Evolutionary conservation across 495 filamentous ascomycete genomes (phyloP).

Genomic region (Neurospora pannonica): DNA sequence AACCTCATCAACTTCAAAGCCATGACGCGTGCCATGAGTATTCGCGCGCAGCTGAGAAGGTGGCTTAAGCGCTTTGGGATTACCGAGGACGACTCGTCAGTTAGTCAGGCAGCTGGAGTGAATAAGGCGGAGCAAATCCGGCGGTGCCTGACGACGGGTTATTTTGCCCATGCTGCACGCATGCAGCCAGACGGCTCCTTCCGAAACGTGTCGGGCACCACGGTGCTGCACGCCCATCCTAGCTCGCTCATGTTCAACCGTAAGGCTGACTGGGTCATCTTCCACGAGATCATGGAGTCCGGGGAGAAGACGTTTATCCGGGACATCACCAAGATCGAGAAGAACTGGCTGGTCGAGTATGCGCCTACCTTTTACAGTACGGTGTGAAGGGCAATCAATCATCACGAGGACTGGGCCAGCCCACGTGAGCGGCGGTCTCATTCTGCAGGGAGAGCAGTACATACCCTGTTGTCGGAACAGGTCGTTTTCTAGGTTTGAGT

Average conservation of each 20-base stretch:
- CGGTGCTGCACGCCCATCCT: slow-evolving; percentile 76
- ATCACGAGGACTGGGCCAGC: background rate
- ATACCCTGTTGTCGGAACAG: background rate
- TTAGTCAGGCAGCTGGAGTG: slow-evolving; percentile 9
- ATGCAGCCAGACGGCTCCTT: slow-evolving; percentile 96
- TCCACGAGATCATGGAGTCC: slow-evolving; percentile 90
- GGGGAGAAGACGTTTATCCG: slow-evolving; percentile 83
- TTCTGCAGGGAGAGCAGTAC: background rate
- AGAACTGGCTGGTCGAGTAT: slow-evolving; percentile 83
- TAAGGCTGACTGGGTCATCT: slow-evolving; percentile 96
- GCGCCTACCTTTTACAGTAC: slow-evolving; percentile 75
- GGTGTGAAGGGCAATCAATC: background rate
- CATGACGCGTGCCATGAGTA: slow-evolving; percentile 72
- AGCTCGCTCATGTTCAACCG: slow-evolving; percentile 95
- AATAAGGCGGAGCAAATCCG: slow-evolving; percentile 63
- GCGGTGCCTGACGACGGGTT: slow-evolving; percentile 81
- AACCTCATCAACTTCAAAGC: slow-evolving; percentile 80
- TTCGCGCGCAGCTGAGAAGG: slow-evolving; percentile 75
- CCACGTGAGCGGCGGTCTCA: background rate
- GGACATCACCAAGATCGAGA: slow-evolving; percentile 87
- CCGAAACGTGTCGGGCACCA: slow-evolving; percentile 64
- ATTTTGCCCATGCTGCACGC: slow-evolving; percentile 89
- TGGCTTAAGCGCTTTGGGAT: slow-evolving; percentile 83
- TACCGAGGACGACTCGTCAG: slow-evolving; percentile 46
- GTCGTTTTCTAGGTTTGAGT: background rate